Base-by-base conservation (phyloP, 176 grass and related monocot genomes). In the Leersia perrieri region DNA sequence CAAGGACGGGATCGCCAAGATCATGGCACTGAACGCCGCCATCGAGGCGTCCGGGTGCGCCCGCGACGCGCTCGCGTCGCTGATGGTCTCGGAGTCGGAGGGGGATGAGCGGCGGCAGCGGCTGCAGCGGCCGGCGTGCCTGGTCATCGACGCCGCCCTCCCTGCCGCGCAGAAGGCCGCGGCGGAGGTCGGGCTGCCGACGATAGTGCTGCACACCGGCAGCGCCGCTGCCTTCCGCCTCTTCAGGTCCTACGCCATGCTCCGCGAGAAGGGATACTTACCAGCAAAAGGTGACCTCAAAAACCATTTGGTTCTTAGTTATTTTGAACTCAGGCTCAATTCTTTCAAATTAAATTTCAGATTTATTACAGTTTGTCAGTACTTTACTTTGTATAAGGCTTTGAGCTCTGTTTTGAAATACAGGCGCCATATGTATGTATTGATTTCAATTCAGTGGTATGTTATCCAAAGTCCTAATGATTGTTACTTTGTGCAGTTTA, bases 221-320 rank as follows among this genome's bases (percentile, higher is more conserved):
- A 22, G 84, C 68, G 69, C 44, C 1, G 69, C 68, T 8, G 31
- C 26, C 44, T 18, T 60, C 33, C 69, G 76, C 16, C 0, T 74
- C 33, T 74, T 66, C 44, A 26, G 60, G 44, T 79, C 84, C 11
- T 67, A 74, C 69, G 33, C 49, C 68, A 74, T 86, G 76, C 84
- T 86, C 69, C 33, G 42, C 44, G 68, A 66, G 26, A 86, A 80
- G 27, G 69, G 76, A 20, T 86, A 86, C 9, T 53, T 86, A 44
- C 76, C 84, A 36, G 33, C 44, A 8, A 31, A 76, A 76, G 73
- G 73, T 76, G 1, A 74, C 29, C 5, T 33, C 2, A 67, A 67
- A 67, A 53, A 2, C 22, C 49, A 53, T 53, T n/a, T 53, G 6
- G 9, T 53, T 53, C 15, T 1, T 51, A 51, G n/a, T n/a, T n/a